phyloP scores from a whole-genome alignment of 2,329 filamentous ascomycete species.

The Sporothrix brasiliensis region DNA sequence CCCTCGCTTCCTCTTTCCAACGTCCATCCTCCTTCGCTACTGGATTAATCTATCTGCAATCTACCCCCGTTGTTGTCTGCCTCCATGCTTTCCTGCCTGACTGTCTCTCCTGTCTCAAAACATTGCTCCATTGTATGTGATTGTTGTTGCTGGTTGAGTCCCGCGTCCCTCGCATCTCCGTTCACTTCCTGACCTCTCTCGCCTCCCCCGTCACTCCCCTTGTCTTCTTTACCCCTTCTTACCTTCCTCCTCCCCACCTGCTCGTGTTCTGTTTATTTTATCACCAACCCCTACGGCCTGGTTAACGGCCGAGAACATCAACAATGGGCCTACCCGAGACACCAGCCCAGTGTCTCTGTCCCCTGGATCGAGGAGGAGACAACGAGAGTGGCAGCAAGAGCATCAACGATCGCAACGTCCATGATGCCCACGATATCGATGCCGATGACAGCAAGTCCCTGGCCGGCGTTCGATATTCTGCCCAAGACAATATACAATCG shows the following conservation, averaged over 20 bases:
- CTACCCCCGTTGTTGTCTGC: background rate
- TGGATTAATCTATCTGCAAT: background rate
- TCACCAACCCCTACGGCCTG: background rate
- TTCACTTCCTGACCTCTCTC: background rate
- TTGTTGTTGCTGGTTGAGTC: background rate
- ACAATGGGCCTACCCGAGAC: constrained; percentile 34
- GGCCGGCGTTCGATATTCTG: background rate
- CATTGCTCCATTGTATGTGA: background rate
- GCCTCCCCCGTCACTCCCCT: constrained; percentile 11
- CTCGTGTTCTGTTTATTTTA: background rate
- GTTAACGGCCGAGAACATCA: constrained; percentile 20
- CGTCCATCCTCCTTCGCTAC: background rate
- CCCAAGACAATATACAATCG: background rate
- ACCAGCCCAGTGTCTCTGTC: constrained; percentile 34
- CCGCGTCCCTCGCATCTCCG: background rate
- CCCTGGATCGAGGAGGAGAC: background rate
- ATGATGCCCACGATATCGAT: background rate
- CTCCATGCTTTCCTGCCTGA: background rate
- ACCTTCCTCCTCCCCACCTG: background rate
- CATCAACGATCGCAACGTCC: constrained; percentile 17
- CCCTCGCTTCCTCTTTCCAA: background rate
- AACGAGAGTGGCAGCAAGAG: background rate
- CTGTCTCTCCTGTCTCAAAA: background rate
- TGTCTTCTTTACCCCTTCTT: background rate
- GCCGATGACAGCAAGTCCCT: background rate